phyloP scores from a whole-genome alignment of 2,329 filamentous ascomycete genomes.

The Claviceps sp. region DNA sequence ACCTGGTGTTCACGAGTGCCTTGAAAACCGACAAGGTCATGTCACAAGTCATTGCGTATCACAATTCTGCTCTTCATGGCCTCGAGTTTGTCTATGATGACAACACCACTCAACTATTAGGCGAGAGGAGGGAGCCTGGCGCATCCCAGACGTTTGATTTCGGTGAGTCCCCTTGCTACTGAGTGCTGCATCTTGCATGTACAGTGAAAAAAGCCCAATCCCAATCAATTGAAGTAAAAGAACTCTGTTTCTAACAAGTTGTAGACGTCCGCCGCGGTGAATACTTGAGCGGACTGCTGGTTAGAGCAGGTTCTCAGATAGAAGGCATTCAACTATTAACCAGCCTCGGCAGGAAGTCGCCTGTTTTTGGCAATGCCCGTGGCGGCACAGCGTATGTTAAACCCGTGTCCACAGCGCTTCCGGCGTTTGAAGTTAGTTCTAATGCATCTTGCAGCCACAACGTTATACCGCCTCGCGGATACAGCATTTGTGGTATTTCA shows the following conservation, averaged over 20 bases:
- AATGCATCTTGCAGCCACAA: conserved; percentile 49
- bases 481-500: conserved; percentile 75
- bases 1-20: conserved; percentile 62
- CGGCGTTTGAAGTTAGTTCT: not conserved
- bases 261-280: conserved; percentile 76
- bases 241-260: conserved; percentile 1
- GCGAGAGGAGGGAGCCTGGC: conserved; percentile 58
- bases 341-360: conserved; percentile 73
- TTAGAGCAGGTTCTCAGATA: conserved; percentile 70
- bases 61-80: conserved; percentile 66
- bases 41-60: conserved; percentile 61
- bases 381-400: conserved; percentile 69
- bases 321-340: conserved; percentile 86
- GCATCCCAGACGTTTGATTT: conserved; percentile 65
- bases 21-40: conserved; percentile 58
- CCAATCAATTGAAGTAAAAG: not conserved
- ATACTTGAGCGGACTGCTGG: conserved; percentile 72
- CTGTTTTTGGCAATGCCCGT: conserved; percentile 66
- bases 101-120: conserved; percentile 70
- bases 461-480: conserved; percentile 78
- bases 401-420: not conserved
- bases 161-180: conserved; percentile 34
- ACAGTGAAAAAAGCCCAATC: no score
- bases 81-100: conserved; percentile 92
- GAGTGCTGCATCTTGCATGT: no score